Conservation (phyloP, 2,329 filamentous ascomycete species). For the Beauveria varroae region DNA sequence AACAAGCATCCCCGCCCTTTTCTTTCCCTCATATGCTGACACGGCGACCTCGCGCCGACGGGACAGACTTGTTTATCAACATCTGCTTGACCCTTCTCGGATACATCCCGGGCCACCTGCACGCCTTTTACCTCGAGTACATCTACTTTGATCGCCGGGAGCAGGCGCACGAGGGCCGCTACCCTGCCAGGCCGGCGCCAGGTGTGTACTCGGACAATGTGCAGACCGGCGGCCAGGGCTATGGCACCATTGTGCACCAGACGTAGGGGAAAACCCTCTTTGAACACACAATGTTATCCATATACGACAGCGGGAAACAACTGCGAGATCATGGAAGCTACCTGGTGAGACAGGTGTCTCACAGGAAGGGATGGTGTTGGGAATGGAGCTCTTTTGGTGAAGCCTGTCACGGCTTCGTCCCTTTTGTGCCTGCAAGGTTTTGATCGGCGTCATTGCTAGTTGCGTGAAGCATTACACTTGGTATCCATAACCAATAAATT, state of each 20-base stretch:
- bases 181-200: conserved; percentile 48
- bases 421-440: neutral
- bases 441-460: neutral
- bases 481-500: no score
- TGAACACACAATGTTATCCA: no score
- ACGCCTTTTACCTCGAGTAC: conserved; percentile 77
- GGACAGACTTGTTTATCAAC: conserved; percentile 56
- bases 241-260: conserved; percentile 40
- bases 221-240: conserved; percentile 64
- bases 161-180: conserved; percentile 50
- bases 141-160: conserved; percentile 72
- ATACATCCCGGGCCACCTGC: conserved; percentile 71
- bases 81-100: conserved; percentile 59
- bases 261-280: neutral
- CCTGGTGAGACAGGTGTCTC: no score
- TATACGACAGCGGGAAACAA: no score
- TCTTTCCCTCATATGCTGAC: neutral
- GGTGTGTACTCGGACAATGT: conserved; percentile 67
- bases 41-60: neutral
- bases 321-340: no score
- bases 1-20: neutral
- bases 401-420: neutral
- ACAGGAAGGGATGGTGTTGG: neutral
- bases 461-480: no score
- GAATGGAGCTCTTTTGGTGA: neutral